Base-by-base conservation (phyloP, 441 rosid genomes). In the Syzygium syzygioides region DNA sequence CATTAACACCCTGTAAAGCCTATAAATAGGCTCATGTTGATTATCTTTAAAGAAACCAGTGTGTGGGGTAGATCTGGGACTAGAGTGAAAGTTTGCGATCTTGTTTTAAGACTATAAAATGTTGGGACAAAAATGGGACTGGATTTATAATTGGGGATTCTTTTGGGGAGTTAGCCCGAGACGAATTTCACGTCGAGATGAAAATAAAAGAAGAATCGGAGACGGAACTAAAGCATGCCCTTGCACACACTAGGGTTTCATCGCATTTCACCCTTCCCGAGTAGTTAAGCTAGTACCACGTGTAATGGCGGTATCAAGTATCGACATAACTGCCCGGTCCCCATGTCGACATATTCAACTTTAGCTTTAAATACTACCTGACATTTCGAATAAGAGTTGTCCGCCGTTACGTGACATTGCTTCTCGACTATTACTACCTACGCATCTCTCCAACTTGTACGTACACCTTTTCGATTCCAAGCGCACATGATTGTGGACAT, bases 61-160 rank as follows among this genome's bases (percentile, higher is more conserved):
- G 4, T 3, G 34, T n/a, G 30, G 30, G 15, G 14, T 8, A 5
- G 0, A 6, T 34, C 18, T 2, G 26, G 15, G 26, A 23, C 6
- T 19, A 0, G 4, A 68, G 48, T 3, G 2, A 5, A 68, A 34
- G 14, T 17, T 68, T 26, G 79, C 14, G 13, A 10, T 34, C 23
- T 13, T 5, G 3, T 6, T 57, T 60, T 13, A 2, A 60, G 68
- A 60, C 18, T 0, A 3, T 5, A 60, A 60, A 28, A 60, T 13
- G 8, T 3, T 28, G 15, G 17, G 32, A 0, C 18, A 6, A 3
- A 60, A 14, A 13, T 60, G 17, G 4, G 9, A 30, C 17, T 18
- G 26, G 26, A 34, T 26, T 14, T 18, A 9, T 17, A 32, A 19
- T 9, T 4, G 79, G 79, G 41, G 20, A 10, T 4, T 34, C 48